A percentile compares a stretch with the other conserved stretches of the same genome.
Evolutionary conservation across 495 filamentous ascomycete genomes (phyloP).

Genomic region (Annulohypoxylon maeteangense): DNA sequence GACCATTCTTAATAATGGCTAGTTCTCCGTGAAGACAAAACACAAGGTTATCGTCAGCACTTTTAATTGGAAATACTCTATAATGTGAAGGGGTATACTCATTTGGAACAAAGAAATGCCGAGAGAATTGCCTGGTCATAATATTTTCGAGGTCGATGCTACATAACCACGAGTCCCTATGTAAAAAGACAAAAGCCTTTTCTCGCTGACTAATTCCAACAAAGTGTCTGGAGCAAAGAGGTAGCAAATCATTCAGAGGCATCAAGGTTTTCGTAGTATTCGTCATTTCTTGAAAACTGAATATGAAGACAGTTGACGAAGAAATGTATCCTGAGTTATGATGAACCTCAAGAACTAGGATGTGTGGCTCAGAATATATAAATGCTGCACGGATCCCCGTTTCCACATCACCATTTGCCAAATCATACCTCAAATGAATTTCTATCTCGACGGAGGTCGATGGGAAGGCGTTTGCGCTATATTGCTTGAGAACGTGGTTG

Average conservation of each 20-base stretch:
- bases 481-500: background rate
- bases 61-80: background rate
- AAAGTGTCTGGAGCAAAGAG: background rate
- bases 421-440: background rate
- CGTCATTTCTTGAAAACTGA: background rate
- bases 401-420: background rate
- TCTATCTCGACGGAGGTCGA: background rate
- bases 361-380: background rate
- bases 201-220: background rate
- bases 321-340: background rate
- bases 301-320: background rate
- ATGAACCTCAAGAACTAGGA: background rate
- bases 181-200: background rate
- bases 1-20: background rate
- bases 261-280: background rate
- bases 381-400: background rate
- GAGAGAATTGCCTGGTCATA: background rate
- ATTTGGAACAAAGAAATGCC: constrained; percentile 3
- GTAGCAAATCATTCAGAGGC: background rate
- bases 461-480: constrained; percentile 2
- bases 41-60: background rate
- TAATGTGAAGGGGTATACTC: background rate
- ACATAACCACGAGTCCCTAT: constrained; percentile 1
- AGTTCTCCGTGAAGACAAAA: background rate
- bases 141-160: background rate